phyloP scores from a whole-genome alignment of 2,329 filamentous ascomycete species.

The Albophoma yamanashiensis region DNA sequence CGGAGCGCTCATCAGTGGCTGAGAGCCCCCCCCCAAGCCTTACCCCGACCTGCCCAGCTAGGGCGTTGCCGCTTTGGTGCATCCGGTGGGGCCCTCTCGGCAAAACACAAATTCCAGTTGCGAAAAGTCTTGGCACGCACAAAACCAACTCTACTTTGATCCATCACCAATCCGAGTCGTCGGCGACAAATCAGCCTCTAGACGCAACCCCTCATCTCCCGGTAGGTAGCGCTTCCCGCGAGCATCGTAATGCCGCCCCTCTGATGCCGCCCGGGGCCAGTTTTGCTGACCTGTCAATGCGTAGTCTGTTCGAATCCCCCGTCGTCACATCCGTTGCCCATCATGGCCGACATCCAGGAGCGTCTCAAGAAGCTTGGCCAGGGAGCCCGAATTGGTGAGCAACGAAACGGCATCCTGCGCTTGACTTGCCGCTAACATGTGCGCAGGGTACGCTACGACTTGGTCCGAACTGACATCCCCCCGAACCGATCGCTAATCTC shows the following conservation, averaged over 20 bases:
- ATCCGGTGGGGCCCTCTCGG: conserved; percentile 10
- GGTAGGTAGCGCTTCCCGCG: conserved; percentile 17
- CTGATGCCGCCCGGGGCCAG: not conserved
- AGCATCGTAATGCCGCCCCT: not conserved
- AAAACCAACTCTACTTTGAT: conserved; percentile 28
- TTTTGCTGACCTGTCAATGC: conserved; percentile 5
- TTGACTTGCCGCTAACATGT: not conserved
- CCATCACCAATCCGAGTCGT: conserved; percentile 23
- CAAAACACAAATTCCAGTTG: conserved; percentile 27
- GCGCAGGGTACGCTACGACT: conserved; percentile 24
- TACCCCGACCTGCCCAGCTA: not conserved
- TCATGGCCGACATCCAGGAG: conserved; percentile 47
- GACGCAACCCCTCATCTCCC: conserved; percentile 19
- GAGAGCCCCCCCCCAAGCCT: not conserved
- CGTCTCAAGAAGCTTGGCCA: conserved; percentile 48
- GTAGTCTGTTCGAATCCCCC: conserved; percentile 3
- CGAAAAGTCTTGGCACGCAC: conserved; percentile 36
- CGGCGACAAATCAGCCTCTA: conserved; percentile 24
- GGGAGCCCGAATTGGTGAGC: conserved; percentile 57
- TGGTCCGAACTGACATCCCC: conserved; percentile 3
- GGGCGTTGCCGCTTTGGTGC: not conserved
- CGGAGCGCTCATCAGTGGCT: not conserved
- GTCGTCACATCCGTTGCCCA: conserved; percentile 21
- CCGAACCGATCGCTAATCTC: conserved; percentile 17
- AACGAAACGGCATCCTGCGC: not conserved